Evolutionary conservation across 805 yeast species (phyloP).

Genomic region (Candida coleopterorum): DNA sequence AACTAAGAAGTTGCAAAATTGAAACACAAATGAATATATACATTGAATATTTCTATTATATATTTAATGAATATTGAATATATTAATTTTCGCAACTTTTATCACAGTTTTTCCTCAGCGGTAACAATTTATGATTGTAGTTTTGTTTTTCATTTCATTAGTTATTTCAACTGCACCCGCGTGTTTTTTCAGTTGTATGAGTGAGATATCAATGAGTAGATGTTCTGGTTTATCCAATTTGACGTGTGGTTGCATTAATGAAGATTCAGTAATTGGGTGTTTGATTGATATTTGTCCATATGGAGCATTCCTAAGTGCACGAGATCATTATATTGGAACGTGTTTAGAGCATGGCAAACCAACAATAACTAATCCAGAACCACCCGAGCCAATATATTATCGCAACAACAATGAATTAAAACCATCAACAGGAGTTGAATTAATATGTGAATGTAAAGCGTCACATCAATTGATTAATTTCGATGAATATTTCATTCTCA

Average conservation of each 20-base stretch:
- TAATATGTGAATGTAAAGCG: conserved; percentile 4
- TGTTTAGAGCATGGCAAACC: conserved; percentile 34
- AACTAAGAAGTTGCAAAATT: no score
- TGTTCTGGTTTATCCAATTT: conserved; percentile 28
- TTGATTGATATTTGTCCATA: conserved; percentile 42
- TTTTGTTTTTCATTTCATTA: conserved; percentile 6
- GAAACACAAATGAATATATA: no score
- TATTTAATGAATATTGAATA: no score
- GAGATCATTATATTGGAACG: conserved; percentile 48
- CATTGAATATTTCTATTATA: no score
- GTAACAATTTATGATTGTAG: background rate
- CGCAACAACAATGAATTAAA: background rate
- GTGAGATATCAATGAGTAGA: conserved; percentile 31
- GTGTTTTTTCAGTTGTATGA: conserved; percentile 42
- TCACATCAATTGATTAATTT: background rate
- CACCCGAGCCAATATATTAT: conserved; percentile 8
- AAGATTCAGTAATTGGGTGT: conserved; percentile 39
- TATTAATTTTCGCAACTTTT: no score
- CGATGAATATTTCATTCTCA: background rate
- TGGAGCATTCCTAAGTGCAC: conserved; percentile 37
- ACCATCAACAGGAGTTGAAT: background rate
- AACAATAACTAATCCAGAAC: conserved; percentile 9
- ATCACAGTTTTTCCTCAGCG: conserved; percentile 1
- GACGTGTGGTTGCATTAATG: conserved; percentile 35
- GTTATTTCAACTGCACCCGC: conserved; percentile 45